A percentile compares a stretch with the other conserved stretches of the same genome.
phyloP scores from a whole-genome alignment of 169 alveolate genomes.

The Plasmodium ovale region DNA sequence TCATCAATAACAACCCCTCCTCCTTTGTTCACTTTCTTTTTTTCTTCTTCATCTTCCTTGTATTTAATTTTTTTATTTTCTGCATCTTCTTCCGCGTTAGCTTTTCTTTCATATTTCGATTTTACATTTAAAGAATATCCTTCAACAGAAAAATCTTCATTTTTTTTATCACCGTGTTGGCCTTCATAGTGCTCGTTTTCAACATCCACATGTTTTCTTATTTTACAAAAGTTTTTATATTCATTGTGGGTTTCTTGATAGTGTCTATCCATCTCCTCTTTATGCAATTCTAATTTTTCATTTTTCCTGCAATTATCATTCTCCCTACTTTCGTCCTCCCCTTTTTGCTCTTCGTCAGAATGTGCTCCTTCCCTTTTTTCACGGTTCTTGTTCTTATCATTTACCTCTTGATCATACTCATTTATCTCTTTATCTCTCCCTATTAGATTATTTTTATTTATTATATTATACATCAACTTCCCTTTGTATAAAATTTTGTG shows the following conservation, averaged over 20 bases:
- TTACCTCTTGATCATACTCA: not conserved
- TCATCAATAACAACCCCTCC: not conserved
- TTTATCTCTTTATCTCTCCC: slow-evolving; percentile 4
- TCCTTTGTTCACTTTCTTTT: not conserved
- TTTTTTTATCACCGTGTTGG: too few species aligned
- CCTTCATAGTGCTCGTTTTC: too few species aligned
- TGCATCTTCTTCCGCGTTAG: not conserved
- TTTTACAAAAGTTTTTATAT: too few species aligned
- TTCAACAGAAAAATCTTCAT: too few species aligned
- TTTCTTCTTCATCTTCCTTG: too few species aligned
- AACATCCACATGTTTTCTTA: too few species aligned
- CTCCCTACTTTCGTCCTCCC: not conserved
- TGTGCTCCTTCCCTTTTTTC: not conserved
- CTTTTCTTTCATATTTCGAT: not conserved
- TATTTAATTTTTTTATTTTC: not conserved
- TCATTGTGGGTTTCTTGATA: too few species aligned
- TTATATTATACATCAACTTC: not conserved
- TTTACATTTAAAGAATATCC: too few species aligned
- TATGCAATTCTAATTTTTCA: too few species aligned
- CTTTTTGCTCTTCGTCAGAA: not conserved
- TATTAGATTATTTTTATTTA: not conserved
- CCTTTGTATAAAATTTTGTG: slow-evolving; percentile 9
- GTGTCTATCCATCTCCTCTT: too few species aligned
- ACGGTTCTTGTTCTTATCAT: too few species aligned
- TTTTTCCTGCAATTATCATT: too few species aligned